Evolutionary conservation across 2,329 filamentous ascomycete genomes (phyloP).

Genomic region (Fusarium marasasianum): DNA sequence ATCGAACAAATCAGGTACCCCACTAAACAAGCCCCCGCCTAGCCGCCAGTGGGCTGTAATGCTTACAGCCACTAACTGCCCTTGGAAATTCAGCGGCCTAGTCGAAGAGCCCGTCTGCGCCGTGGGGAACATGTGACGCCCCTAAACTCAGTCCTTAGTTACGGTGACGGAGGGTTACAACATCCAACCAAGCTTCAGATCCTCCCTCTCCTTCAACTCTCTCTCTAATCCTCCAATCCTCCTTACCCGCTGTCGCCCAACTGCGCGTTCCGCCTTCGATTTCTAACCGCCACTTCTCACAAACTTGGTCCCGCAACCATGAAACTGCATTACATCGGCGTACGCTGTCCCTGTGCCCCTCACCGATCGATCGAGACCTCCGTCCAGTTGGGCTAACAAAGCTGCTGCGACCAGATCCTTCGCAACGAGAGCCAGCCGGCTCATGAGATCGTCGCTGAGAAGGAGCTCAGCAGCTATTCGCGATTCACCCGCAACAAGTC

Average conservation of each 20-base stretch:
- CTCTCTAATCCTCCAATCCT: conserved; percentile 5
- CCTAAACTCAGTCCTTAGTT: conserved; percentile 27
- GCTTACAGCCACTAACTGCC: conserved; percentile 21
- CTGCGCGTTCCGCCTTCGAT: neutral
- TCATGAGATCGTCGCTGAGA: conserved; percentile 79
- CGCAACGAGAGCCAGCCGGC: conserved; percentile 82
- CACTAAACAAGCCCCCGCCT: conserved; percentile 32
- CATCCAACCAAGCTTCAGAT: conserved; percentile 21
- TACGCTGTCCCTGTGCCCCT: conserved; percentile 57
- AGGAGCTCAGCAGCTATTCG: conserved; percentile 80
- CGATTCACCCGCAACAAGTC: conserved; percentile 81
- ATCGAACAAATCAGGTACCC: neutral
- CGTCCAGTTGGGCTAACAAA: conserved; percentile 36
- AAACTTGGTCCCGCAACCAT: conserved; percentile 59
- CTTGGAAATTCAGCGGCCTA: conserved; percentile 31
- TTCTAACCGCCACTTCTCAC: neutral
- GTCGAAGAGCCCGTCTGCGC: conserved; percentile 25
- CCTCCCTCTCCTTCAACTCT: conserved; percentile 10
- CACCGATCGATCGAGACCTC: conserved; percentile 37
- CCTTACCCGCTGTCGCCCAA: neutral
- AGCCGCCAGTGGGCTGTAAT: conserved; percentile 19
- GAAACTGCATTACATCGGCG: conserved; percentile 90
- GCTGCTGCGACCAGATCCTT: conserved; percentile 68
- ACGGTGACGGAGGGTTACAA: conserved; percentile 25
- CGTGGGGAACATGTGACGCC: conserved; percentile 44